phyloP scores from a whole-genome alignment of 805 yeast species.

The Lipomyces japonicus region DNA sequence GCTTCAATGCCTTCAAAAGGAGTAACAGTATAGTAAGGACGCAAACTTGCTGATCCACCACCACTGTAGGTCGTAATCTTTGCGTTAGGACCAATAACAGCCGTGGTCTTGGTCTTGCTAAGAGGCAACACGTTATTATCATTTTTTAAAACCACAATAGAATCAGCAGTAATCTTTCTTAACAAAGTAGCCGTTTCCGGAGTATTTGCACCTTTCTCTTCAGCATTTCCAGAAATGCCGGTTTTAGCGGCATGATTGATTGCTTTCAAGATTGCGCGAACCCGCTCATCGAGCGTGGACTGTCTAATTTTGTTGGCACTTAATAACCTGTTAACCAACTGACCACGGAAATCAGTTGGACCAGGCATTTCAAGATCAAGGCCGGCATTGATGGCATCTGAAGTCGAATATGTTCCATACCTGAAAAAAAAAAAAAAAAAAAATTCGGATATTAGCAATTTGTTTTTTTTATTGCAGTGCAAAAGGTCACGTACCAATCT shows the following conservation, averaged over 20 bases:
- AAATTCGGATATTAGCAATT: too few relatives aligned
- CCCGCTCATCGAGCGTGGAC: conserved; percentile 42
- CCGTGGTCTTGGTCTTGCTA: conserved; percentile 41
- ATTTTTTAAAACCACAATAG: conserved; percentile 57
- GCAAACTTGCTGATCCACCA: conserved; percentile 21
- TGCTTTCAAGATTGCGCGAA: conserved; percentile 46
- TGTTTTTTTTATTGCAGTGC: too few relatives aligned
- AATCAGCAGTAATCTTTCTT: conserved; percentile 48
- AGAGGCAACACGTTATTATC: conserved; percentile 49
- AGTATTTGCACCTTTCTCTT: conserved; percentile 31
- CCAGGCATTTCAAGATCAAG: conserved; percentile 69
- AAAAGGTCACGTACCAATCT: conserved; percentile 66
- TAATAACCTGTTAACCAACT: conserved; percentile 44
- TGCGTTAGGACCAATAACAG: conserved; percentile 53
- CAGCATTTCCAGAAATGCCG: conserved; percentile 44
- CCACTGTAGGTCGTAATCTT: conserved; percentile 19
- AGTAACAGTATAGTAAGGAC: conserved; percentile 17
- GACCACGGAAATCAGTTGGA: conserved; percentile 47
- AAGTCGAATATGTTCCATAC: conserved; percentile 50
- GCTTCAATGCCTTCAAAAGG: conserved; percentile 20
- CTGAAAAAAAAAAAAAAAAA: too few relatives aligned
- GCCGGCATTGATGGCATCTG: conserved; percentile 51
- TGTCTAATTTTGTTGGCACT: conserved; percentile 41
- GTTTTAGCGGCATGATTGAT: conserved; percentile 43
- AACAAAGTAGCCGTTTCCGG: conserved; percentile 46